These are phyloP conservation scores for Populus trichocarpa DNA, from an alignment of 441 rosid species.

Conservation along the genomic window DNA sequence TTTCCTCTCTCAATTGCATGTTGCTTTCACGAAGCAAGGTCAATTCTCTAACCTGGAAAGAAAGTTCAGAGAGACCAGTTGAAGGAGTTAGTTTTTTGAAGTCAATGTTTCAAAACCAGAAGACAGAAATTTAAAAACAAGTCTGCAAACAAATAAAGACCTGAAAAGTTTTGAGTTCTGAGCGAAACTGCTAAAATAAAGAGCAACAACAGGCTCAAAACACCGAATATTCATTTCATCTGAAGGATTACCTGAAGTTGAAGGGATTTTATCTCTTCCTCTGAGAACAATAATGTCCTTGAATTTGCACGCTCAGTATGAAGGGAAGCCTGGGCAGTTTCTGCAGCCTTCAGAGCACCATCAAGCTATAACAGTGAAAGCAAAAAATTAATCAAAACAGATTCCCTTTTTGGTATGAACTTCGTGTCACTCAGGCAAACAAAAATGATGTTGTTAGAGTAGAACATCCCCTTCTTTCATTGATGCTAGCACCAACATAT, in stretches of 20 bases:
- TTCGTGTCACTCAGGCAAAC: not conserved
- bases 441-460: not conserved
- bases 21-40: slow-evolving; percentile 96
- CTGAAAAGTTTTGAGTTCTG: not conserved
- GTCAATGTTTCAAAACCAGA: not conserved
- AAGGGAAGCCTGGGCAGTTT: slow-evolving; percentile 65
- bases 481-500: not conserved
- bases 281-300: slow-evolving; percentile 72
- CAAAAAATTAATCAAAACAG: not conserved
- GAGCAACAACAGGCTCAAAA: not conserved
- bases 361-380: slow-evolving; percentile 63
- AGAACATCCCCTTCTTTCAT: not conserved
- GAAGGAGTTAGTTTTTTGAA: not conserved
- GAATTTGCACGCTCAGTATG: slow-evolving; percentile 78
- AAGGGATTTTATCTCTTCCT: slow-evolving; percentile 85
- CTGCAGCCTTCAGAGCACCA: slow-evolving; percentile 80
- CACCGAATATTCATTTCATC: not conserved
- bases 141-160: not conserved
- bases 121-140: not conserved
- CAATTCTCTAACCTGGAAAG: slow-evolving; percentile 78
- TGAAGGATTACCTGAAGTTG: slow-evolving; percentile 68
- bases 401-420: no score
- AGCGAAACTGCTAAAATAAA: not conserved
- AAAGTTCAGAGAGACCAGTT: not conserved
- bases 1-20: slow-evolving; percentile 95